Evolutionary conservation across 1,139 yeast genomes (phyloP), one percentile per base, ranked within the genome.

Genomic region (Kurtzmaniella quercitrusa): DNA sequence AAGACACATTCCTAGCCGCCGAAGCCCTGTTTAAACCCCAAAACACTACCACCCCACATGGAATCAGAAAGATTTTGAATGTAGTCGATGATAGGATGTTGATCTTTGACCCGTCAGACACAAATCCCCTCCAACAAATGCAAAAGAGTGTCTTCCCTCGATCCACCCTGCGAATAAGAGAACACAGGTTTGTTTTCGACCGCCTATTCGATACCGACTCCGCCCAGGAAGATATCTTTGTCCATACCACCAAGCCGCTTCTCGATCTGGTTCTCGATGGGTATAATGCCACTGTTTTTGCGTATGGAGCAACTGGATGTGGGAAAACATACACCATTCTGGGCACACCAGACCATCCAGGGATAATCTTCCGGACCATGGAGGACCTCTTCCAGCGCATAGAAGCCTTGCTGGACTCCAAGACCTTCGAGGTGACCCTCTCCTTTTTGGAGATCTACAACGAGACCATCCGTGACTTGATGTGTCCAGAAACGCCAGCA

Each of bases 281-380:
- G 0, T 88, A 71, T 61, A 89, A 91, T 61, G 85, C 95, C 6
- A 90, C 97, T 0, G 90, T 91, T 0, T 93, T 93, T 68, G 98
- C 98, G 1, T 93, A 93, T 59, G 98, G 98, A 2, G 96, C 96
- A 23, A 90, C 98, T 0, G 98, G 98, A 0, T 93, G 98, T 62
- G 98, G 98, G n/a, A 91, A 91, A 59, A 90, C 98, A 0, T 90
- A 85, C 59, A 91, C 98, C 0, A 87, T 91, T 37, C 78, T 84
- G 62, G 96, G 98, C 0, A 77, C 82, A 0, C 74, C 82, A 0
- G 75, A 75, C 1, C 68, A 77, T 33, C 96, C 96, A 0, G 98
- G 96, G 0, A 79, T 91, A 17, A 84, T 89, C 1, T 87, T 84
- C 53, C 65, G 83, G 43, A 84, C 96, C 0, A 82, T 88, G 85